These are phyloP conservation scores for Camelina laxa DNA, from an alignment of 345 rosid genomes.

Conservation along the genomic window DNA sequence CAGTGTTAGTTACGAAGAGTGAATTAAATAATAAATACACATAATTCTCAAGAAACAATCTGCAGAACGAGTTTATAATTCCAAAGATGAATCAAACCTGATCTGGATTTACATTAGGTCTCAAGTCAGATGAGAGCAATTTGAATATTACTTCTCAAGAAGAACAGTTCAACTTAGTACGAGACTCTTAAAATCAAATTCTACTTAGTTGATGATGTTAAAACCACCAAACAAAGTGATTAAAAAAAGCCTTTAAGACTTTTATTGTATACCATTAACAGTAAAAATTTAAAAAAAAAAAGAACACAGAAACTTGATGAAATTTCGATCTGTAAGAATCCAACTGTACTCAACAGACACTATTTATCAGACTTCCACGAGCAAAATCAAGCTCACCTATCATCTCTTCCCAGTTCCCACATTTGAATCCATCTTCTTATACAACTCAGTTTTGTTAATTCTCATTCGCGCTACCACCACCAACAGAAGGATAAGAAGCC, in stretches of 20 bases:
- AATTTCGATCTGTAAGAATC: conserved; percentile 36
- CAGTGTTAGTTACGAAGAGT: not conserved
- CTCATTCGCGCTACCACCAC: conserved; percentile 61
- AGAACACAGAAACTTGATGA: conserved; percentile 21
- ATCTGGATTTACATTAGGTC: not conserved
- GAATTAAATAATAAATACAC: not conserved
- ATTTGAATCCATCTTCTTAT: not conserved
- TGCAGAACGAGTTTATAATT: not conserved
- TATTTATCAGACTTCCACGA: too few species aligned
- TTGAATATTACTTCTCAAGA: not conserved
- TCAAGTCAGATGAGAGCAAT: not conserved
- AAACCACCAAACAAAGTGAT: conserved; percentile 18
- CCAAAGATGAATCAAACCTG: not conserved
- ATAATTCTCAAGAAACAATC: not conserved
- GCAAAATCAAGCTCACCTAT: too few species aligned
- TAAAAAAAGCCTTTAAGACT: conserved; percentile 19
- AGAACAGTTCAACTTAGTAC: conserved; percentile 10
- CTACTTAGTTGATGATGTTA: conserved; percentile 5
- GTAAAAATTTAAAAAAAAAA: conserved; percentile 6
- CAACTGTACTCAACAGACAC: too few species aligned
- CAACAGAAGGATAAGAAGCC: conserved; percentile 57
- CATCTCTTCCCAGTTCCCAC: too few species aligned
- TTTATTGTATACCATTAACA: conserved; percentile 25
- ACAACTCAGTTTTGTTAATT: conserved; percentile 33
- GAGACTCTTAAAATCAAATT: not conserved